Evolutionary conservation across 768 basidiomycete species (phyloP), one percentile per base, ranked within the genome.

Genomic region (Mycena kentingensis): DNA sequence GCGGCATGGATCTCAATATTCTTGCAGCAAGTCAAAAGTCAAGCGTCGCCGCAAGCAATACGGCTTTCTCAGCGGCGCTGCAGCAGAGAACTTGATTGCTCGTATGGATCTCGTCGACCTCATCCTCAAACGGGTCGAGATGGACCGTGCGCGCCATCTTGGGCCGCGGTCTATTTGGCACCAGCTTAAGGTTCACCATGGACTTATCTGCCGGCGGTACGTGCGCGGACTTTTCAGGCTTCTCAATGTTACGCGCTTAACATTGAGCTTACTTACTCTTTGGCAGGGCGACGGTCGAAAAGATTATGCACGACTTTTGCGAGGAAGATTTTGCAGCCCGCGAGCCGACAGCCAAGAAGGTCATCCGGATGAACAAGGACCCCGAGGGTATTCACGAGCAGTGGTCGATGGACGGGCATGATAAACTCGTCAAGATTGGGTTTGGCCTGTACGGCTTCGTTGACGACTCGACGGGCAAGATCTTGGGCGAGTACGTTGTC

Each of bases 331-430:
- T 74, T 55, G 47, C 32, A 3, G 11, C 18, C 12, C 61, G 68
- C 3, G 63, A 68, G 16, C 73, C 71, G 0, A 55, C 49, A 8
- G 41, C 65, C 8, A 71, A 71, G 61, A 61, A 57, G 34, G 63
- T 71, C 24, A 22, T 34, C 15, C 64, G 70, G 2, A 46, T 58
- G 5, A 39, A 29, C 8, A 69, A 72, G 42, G 34, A 19, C 21
- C 63, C 69, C 0, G 19, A 75, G 7, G 73, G 75, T 3, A 64
- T 70, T 21, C 64, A 75, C 46, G 61, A 73, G 11, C 57, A 65
- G 1, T 77, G 73, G 74, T 34, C 69, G 2, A 66, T 57, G 0
- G 70, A 74, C 59, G 72, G 75, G 0, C 75, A 77, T 42, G 69
- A 75, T 47, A 77, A 77, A 48, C 63, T 77, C 0, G 59, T 67